Conservation (phyloP, 768 basidiomycete species). For the Tephrocybe sp. region DNA sequence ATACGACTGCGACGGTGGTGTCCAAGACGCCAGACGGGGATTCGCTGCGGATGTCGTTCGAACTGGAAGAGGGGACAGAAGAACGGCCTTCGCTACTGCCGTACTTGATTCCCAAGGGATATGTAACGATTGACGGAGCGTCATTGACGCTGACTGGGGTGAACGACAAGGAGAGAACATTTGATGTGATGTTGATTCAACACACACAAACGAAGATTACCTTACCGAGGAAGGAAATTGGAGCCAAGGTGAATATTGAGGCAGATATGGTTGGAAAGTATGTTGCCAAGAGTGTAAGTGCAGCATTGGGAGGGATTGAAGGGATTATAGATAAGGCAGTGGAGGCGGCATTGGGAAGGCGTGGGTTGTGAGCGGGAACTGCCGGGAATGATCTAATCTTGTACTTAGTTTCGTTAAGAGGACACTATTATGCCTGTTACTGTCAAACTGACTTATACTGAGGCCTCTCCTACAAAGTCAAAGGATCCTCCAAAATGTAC, state of each 20-base stretch:
- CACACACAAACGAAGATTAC: slow-evolving; percentile 92
- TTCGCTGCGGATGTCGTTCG: slow-evolving; percentile 82
- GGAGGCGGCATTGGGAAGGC: slow-evolving; percentile 47
- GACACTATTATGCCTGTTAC: slow-evolving; percentile 40
- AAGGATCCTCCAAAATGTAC: slow-evolving; percentile 22
- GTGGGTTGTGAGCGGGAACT: slow-evolving; percentile 24
- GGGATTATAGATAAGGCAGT: slow-evolving; percentile 62
- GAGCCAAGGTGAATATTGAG: slow-evolving; percentile 90
- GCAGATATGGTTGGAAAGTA: slow-evolving; percentile 95
- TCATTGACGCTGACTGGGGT: slow-evolving; percentile 90
- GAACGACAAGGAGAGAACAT: slow-evolving; percentile 54
- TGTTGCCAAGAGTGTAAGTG: slow-evolving; percentile 77
- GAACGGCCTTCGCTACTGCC: slow-evolving; percentile 63
- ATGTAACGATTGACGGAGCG: slow-evolving; percentile 90
- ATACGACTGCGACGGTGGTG: slow-evolving; percentile 78
- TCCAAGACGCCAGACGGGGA: slow-evolving; percentile 74
- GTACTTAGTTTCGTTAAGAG: not conserved
- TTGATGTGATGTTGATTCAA: slow-evolving; percentile 92
- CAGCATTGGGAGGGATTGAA: slow-evolving; percentile 58
- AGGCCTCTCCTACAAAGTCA: slow-evolving; percentile 26
- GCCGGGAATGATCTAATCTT: slow-evolving; percentile 9
- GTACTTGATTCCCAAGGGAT: slow-evolving; percentile 93
- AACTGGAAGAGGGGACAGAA: slow-evolving; percentile 58
- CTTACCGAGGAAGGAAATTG: slow-evolving; percentile 68
- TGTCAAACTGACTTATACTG: slow-evolving; percentile 45